Evolutionary conservation across 805 yeast genomes (phyloP).

Genomic region (Kuraishia piskuri): DNA sequence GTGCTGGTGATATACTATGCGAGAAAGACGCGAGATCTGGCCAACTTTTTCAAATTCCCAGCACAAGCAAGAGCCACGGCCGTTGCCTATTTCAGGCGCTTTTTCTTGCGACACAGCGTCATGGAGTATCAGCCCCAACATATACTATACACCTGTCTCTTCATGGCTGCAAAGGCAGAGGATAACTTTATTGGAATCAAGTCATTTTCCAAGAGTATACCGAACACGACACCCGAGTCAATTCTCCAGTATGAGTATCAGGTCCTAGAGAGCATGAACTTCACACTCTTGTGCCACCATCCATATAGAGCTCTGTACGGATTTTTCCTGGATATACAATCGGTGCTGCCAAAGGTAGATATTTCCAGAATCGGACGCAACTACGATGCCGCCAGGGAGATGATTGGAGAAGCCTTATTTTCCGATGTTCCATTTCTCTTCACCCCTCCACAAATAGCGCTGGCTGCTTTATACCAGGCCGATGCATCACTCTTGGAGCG

Average conservation of each 20-base stretch:
- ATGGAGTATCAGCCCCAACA: slow-evolving; percentile 86
- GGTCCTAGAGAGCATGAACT: slow-evolving; percentile 63
- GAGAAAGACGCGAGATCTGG: slow-evolving; percentile 59
- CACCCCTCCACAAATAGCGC: slow-evolving; percentile 94
- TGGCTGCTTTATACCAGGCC: slow-evolving; percentile 69
- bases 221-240: slow-evolving; percentile 55
- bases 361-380: slow-evolving; percentile 53
- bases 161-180: slow-evolving; percentile 88
- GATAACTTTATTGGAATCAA: slow-evolving; percentile 83
- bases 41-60: slow-evolving; percentile 71
- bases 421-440: slow-evolving; percentile 71
- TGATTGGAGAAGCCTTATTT: slow-evolving; percentile 58
- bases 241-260: slow-evolving; percentile 75
- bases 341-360: slow-evolving; percentile 38
- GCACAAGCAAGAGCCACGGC: slow-evolving; percentile 88
- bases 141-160: slow-evolving; percentile 72
- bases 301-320: slow-evolving; percentile 91
- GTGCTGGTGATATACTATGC: slow-evolving; percentile 63
- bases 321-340: slow-evolving; percentile 84
- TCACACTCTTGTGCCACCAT: slow-evolving; percentile 81
- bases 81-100: slow-evolving; percentile 68
- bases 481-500: slow-evolving; percentile 57
- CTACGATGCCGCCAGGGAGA: slow-evolving; percentile 61
- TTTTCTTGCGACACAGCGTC: slow-evolving; percentile 71
- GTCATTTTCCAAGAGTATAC: slow-evolving; percentile 63